phyloP scores from a whole-genome alignment of 768 basidiomycete species.

The Vararia minispora region DNA sequence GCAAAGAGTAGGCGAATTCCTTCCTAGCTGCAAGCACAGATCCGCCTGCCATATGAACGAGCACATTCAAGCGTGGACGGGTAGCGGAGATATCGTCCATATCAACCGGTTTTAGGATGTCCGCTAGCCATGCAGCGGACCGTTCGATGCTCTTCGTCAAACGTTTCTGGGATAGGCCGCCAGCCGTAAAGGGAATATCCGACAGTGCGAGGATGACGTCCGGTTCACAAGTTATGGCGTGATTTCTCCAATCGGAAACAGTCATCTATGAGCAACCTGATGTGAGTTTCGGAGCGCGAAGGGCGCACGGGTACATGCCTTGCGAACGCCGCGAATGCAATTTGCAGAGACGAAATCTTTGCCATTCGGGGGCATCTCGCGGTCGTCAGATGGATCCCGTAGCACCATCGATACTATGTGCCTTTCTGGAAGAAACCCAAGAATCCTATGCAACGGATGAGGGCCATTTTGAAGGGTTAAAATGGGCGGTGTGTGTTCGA shows the following conservation, averaged over 20 bases:
- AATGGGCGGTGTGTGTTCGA: constrained; percentile 57
- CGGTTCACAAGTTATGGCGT: constrained; percentile 42
- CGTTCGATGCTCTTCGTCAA: constrained; percentile 67
- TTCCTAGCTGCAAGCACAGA: constrained; percentile 42
- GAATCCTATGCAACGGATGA: constrained; percentile 50
- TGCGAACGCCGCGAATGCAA: constrained; percentile 59
- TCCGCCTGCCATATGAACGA: constrained; percentile 65
- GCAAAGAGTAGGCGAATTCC: constrained; percentile 48
- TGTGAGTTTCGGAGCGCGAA: background rate
- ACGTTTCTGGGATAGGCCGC: constrained; percentile 69
- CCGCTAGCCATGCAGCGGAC: constrained; percentile 49
- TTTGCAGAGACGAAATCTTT: constrained; percentile 42
- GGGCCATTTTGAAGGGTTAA: constrained; percentile 46
- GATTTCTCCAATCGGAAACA: constrained; percentile 41
- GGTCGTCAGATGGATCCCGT: constrained; percentile 52
- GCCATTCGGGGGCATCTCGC: constrained; percentile 67
- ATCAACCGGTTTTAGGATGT: constrained; percentile 30
- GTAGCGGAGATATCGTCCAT: constrained; percentile 1
- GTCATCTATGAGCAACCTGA: constrained; percentile 31
- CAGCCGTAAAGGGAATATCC: constrained; percentile 55
- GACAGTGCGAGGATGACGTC: constrained; percentile 64
- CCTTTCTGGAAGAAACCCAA: constrained; percentile 38
- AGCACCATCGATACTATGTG: constrained; percentile 51
- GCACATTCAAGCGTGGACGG: constrained; percentile 30
- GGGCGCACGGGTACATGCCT: constrained; percentile 30